Conservation (phyloP, 2,329 filamentous ascomycete genomes). For the Dryadomyces quercivorus region DNA sequence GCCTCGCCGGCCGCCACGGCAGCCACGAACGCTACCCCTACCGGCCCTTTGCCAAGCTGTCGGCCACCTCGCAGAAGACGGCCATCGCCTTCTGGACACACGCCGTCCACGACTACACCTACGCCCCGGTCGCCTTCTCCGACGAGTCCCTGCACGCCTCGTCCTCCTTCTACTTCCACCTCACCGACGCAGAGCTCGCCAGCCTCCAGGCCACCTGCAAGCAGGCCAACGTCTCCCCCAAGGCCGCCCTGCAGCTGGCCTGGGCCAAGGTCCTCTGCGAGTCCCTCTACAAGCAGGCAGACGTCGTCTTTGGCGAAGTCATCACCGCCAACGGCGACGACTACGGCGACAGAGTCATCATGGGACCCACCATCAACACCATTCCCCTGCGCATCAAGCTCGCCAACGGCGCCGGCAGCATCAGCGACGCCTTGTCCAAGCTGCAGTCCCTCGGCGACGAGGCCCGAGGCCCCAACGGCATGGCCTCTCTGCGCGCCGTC, state of each 20-base stretch:
- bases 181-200: conserved; percentile 4
- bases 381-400: conserved; percentile 11
- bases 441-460: conserved; percentile 8
- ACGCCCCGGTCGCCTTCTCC: background rate
- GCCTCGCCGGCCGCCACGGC: background rate
- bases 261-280: conserved; percentile 15
- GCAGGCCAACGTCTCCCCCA: conserved; percentile 8
- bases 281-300: conserved; percentile 10
- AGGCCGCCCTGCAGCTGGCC: conserved; percentile 13
- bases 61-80: background rate
- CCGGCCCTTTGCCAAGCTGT: conserved; percentile 1
- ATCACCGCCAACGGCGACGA: conserved; percentile 4
- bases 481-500: conserved; percentile 13
- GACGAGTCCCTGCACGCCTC: conserved; percentile 3
- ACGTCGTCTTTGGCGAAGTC: conserved; percentile 14
- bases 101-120: background rate
- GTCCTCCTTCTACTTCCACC: conserved; percentile 6
- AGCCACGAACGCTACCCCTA: background rate
- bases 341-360: background rate
- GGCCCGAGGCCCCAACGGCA: conserved; percentile 8
- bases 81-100: background rate
- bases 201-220: conserved; percentile 10
- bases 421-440: conserved; percentile 5
- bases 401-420: background rate
- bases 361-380: conserved; percentile 14